A percentile compares a stretch with the other conserved stretches of the same genome.
phyloP scores from a whole-genome alignment of 164 flowering plant species.

The Aristolochia contorta region DNA sequence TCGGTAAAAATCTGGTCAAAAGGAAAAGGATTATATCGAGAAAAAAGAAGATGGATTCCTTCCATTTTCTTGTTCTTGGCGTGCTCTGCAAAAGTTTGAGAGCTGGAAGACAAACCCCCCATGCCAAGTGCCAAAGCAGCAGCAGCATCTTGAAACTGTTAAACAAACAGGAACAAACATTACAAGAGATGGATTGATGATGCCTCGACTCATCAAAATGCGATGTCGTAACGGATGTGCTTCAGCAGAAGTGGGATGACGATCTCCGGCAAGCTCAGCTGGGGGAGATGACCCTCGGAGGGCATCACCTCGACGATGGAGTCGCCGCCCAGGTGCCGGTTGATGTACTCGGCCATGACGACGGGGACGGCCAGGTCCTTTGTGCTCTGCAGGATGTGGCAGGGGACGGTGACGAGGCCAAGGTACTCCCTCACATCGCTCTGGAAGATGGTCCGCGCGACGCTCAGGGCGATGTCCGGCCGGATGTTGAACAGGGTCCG shows the following conservation, averaged over 20 bases:
- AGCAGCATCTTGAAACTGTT: no score
- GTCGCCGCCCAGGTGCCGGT: slow-evolving; percentile 25
- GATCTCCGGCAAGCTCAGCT: slow-evolving; percentile 42
- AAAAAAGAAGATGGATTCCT: no score
- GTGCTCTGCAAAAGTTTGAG: no score
- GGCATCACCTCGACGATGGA: slow-evolving; percentile 39
- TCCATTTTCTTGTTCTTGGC: no score
- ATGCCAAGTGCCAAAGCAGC: no score
- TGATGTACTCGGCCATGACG: slow-evolving; percentile 38
- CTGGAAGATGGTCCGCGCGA: slow-evolving; percentile 29
- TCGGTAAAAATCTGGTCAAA: no score
- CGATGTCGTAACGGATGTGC: slow-evolving; percentile 33
- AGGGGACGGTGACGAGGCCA: slow-evolving; percentile 30
- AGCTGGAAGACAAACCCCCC: no score
- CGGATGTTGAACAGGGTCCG: slow-evolving; percentile 43
- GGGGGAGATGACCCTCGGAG: slow-evolving; percentile 48
- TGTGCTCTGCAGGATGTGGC: slow-evolving; percentile 41
- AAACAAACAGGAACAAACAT: no score
- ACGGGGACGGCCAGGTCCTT: slow-evolving; percentile 48
- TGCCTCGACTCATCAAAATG: not conserved
- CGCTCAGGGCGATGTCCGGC: slow-evolving; percentile 43
- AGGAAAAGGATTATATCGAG: no score
- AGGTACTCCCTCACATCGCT: slow-evolving; percentile 26
- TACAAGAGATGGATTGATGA: no score
- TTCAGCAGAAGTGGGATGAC: slow-evolving; percentile 39